These are phyloP conservation scores for Dactylonectria estremocensis DNA, from an alignment of 2,329 filamentous ascomycete species.

Conservation along the genomic window DNA sequence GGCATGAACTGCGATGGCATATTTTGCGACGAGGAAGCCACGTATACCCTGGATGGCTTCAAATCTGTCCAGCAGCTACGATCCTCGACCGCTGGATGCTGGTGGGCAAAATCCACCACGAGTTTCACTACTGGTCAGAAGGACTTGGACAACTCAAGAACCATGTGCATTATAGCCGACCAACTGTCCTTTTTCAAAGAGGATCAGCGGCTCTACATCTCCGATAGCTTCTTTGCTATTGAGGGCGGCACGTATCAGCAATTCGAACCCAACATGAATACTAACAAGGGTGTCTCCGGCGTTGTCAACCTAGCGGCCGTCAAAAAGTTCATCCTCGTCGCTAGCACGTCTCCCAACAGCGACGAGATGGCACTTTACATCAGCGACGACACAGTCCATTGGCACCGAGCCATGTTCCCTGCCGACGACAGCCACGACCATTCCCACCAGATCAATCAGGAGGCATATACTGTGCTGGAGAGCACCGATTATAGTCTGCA, in stretches of 20 bases:
- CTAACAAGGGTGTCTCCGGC: slow-evolving; percentile 81
- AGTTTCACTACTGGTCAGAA: slow-evolving; percentile 80
- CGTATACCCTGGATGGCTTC: slow-evolving; percentile 92
- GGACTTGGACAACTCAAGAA: slow-evolving; percentile 77
- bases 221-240: slow-evolving; percentile 84
- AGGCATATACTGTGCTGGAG: slow-evolving; percentile 94
- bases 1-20: slow-evolving; percentile 77
- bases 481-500: slow-evolving; percentile 99
- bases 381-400: slow-evolving; percentile 84
- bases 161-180: slow-evolving; percentile 86
- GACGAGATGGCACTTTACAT: slow-evolving; percentile 95
- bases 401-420: slow-evolving; percentile 94
- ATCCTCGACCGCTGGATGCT: slow-evolving; percentile 80
- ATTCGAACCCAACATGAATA: slow-evolving; percentile 84
- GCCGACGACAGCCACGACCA: slow-evolving; percentile 83
- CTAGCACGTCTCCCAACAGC: slow-evolving; percentile 83
- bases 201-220: slow-evolving; percentile 84
- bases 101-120: slow-evolving; percentile 86
- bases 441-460: slow-evolving; percentile 77
- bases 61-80: slow-evolving; percentile 77
- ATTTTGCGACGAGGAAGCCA: slow-evolving; percentile 74
- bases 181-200: slow-evolving; percentile 78
- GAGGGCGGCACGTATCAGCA: slow-evolving; percentile 67
- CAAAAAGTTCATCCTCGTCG: slow-evolving; percentile 89
- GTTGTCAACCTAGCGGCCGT: slow-evolving; percentile 86